Evolutionary conservation across 257 asterid species (phyloP).

Genomic region (Solanum pinnatisectum): DNA sequence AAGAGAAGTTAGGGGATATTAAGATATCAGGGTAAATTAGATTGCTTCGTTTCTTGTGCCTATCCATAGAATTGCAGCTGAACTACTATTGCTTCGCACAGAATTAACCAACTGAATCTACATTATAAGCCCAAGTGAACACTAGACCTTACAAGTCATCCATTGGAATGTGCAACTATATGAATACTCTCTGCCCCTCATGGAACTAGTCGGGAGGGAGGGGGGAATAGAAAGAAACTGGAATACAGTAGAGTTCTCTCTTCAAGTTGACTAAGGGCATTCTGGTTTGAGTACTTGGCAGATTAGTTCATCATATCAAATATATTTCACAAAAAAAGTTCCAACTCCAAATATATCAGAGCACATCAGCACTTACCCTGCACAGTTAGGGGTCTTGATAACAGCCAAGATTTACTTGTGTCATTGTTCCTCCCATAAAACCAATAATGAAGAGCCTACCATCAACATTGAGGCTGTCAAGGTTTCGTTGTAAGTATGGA

Average conservation of each 20-base stretch:
- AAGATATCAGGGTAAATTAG: not conserved
- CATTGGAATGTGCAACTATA: not conserved
- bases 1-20: not conserved
- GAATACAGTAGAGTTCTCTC: not conserved
- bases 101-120: not conserved
- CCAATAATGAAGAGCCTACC: slow-evolving; percentile 96
- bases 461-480: slow-evolving; percentile 53
- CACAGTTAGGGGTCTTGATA: slow-evolving; percentile 64
- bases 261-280: not conserved
- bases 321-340: not conserved
- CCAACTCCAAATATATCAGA: not conserved
- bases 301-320: not conserved
- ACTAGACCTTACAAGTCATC: not conserved
- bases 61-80: not conserved
- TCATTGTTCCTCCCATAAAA: slow-evolving; percentile 69
- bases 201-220: not conserved
- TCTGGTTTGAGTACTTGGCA: not conserved
- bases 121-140: not conserved
- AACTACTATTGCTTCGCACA: not conserved
- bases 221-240: not conserved
- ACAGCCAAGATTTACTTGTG: slow-evolving; percentile 56
- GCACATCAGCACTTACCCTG: slow-evolving; percentile 43
- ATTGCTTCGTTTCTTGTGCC: not conserved
- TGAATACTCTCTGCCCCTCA: not conserved
- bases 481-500: slow-evolving; percentile 57